A percentile compares a stretch with the other conserved stretches of the same genome.
Conservation (phyloP, 371 early-diverging fungal genomes). For the Batrachochytrium dendrobatidis region DNA sequence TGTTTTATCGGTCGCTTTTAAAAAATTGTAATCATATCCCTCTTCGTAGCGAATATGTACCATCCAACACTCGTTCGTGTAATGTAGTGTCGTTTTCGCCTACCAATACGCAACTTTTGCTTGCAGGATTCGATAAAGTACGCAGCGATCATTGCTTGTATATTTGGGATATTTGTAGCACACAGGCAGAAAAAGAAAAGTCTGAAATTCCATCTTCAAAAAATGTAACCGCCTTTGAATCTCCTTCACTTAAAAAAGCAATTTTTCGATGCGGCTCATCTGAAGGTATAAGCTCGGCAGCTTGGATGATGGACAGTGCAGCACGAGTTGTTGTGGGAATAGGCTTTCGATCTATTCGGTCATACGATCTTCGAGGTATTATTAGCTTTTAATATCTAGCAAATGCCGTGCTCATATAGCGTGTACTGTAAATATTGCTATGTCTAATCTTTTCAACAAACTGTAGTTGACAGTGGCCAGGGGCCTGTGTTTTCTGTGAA, state of each 20-base stretch:
- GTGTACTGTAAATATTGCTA: no score
- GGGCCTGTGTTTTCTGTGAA: no score
- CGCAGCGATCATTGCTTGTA: constrained; percentile 1
- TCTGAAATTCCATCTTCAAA: neutral
- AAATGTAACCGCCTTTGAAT: neutral
- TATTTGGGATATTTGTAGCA: neutral
- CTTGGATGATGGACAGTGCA: neutral
- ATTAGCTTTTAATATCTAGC: no score
- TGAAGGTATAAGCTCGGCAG: neutral
- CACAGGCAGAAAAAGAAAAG: neutral
- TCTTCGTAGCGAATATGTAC: neutral
- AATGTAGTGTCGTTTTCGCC: neutral
- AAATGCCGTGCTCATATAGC: no score
- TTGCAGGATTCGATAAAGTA: neutral
- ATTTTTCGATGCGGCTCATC: neutral
- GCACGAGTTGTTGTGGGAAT: constrained; percentile 1
- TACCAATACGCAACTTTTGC: neutral
- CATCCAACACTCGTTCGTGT: neutral
- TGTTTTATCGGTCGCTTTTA: neutral
- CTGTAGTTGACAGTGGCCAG: no score
- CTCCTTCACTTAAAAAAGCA: neutral
- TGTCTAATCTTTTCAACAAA: no score
- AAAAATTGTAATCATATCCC: neutral
- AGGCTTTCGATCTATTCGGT: neutral
- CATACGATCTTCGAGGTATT: neutral